phyloP scores from a whole-genome alignment of 768 basidiomycete genomes.

The Hydnum rufescens region DNA sequence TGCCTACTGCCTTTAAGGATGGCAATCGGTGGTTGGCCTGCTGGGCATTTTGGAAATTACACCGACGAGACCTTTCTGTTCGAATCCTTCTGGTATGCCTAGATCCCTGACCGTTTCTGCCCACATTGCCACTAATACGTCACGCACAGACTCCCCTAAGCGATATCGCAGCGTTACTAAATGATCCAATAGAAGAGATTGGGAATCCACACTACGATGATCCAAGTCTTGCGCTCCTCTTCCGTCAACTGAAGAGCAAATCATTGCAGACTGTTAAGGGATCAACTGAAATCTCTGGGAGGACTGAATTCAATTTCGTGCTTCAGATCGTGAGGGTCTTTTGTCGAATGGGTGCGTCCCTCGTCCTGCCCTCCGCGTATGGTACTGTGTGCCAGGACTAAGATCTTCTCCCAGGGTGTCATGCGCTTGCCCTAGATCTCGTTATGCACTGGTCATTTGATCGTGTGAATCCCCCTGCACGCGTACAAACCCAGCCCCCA shows the following conservation, averaged over 20 bases:
- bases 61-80: conserved; percentile 73
- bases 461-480: conserved; percentile 15
- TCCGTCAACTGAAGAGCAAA: conserved; percentile 74
- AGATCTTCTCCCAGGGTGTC: conserved; percentile 44
- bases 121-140: background rate
- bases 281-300: conserved; percentile 73
- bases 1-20: conserved; percentile 66
- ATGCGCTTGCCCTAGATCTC: conserved; percentile 76
- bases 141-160: conserved; percentile 33
- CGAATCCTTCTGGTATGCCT: conserved; percentile 69
- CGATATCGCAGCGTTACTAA: conserved; percentile 42
- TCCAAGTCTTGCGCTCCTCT: conserved; percentile 76
- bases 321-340: conserved; percentile 86
- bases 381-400: background rate
- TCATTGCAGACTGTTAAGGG: conserved; percentile 87
- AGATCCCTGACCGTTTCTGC: background rate
- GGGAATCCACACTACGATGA: conserved; percentile 85
- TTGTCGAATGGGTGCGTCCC: conserved; percentile 72
- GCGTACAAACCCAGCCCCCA: background rate
- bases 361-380: too few species aligned
- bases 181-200: conserved; percentile 39
- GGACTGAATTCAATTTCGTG: conserved; percentile 87
- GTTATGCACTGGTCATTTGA: conserved; percentile 85
- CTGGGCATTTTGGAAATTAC: conserved; percentile 95
- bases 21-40: conserved; percentile 88